Evolutionary conservation across 768 basidiomycete species (phyloP).

Genomic region (Leccinum obscurum): DNA sequence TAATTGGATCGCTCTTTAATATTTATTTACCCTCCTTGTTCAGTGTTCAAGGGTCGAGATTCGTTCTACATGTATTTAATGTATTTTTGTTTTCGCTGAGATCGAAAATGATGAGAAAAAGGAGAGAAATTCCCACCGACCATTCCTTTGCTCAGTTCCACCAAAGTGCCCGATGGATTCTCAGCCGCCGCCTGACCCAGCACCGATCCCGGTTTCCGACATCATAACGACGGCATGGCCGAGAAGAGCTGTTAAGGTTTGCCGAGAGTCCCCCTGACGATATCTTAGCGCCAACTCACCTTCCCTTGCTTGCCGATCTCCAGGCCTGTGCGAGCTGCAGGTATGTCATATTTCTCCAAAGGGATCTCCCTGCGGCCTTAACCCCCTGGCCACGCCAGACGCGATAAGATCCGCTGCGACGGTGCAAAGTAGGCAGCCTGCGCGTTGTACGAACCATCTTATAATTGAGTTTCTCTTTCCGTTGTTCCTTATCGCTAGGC

Average conservation of each 20-base stretch:
- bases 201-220: conserved; percentile 53
- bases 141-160: conserved; percentile 31
- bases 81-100: conserved; percentile 8
- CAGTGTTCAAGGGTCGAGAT: conserved; percentile 10
- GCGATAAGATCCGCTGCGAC: conserved; percentile 64
- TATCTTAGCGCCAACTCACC: conserved; percentile 13
- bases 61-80: neutral
- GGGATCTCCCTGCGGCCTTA: neutral
- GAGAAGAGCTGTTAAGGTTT: conserved; percentile 53
- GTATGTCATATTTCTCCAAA: conserved; percentile 20
- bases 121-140: conserved; percentile 32
- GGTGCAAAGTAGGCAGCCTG: conserved; percentile 42
- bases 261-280: conserved; percentile 13
- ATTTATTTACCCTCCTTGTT: conserved; percentile 1
- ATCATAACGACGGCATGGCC: conserved; percentile 48
- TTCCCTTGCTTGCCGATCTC: neutral
- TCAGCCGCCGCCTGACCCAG: conserved; percentile 35
- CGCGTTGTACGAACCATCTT: neutral
- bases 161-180: conserved; percentile 33
- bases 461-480: conserved; percentile 1
- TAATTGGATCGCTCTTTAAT: neutral
- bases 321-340: conserved; percentile 65
- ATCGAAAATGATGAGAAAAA: conserved; percentile 24
- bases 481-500: conserved; percentile 35
- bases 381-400: conserved; percentile 36